A percentile compares a stretch with the other conserved stretches of the same genome.
phyloP scores from a whole-genome alignment of 1,139 yeast species.

The Zygosaccharomyces pseudobailii region DNA sequence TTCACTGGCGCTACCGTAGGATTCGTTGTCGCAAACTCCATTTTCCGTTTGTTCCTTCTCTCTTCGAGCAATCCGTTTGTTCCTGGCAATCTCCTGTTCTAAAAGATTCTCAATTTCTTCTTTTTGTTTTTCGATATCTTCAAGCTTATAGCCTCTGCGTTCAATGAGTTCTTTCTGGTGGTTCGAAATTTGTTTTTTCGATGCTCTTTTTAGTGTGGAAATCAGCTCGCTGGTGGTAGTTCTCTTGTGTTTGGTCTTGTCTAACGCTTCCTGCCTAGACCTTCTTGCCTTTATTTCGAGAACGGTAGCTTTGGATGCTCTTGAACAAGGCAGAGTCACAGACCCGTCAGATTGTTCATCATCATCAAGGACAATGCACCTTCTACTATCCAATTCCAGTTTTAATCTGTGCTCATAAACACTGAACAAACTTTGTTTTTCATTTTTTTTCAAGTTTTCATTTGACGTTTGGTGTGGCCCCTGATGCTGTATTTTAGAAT shows the following conservation, averaged over 20 bases:
- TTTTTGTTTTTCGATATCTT: constrained; percentile 31
- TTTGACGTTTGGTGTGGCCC: not conserved
- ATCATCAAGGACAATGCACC: constrained; percentile 19
- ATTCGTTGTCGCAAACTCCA: constrained; percentile 9
- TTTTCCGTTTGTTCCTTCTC: constrained; percentile 44
- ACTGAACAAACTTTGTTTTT: constrained; percentile 9
- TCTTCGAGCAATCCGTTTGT: constrained; percentile 46
- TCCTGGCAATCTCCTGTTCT: constrained; percentile 59
- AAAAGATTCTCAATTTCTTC: constrained; percentile 45
- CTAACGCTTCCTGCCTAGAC: constrained; percentile 27
- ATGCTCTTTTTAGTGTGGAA: constrained; percentile 29
- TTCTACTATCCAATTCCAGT: constrained; percentile 10
- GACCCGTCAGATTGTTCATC: constrained; percentile 19
- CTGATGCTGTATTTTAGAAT: not conserved
- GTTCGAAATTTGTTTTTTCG: constrained; percentile 33
- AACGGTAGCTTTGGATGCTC: constrained; percentile 34
- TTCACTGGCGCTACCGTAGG: constrained; percentile 10
- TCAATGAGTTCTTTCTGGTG: constrained; percentile 28
- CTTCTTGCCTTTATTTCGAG: constrained; percentile 36
- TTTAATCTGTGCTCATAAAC: constrained; percentile 22
- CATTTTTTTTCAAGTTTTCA: not conserved
- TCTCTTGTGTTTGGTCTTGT: constrained; percentile 11
- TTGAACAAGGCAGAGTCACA: constrained; percentile 9
- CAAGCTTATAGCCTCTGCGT: constrained; percentile 24
- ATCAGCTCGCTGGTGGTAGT: constrained; percentile 27